These are phyloP conservation scores for Orbilia ellipsospora DNA, from an alignment of 2,329 filamentous ascomycete genomes.

Conservation along the genomic window DNA sequence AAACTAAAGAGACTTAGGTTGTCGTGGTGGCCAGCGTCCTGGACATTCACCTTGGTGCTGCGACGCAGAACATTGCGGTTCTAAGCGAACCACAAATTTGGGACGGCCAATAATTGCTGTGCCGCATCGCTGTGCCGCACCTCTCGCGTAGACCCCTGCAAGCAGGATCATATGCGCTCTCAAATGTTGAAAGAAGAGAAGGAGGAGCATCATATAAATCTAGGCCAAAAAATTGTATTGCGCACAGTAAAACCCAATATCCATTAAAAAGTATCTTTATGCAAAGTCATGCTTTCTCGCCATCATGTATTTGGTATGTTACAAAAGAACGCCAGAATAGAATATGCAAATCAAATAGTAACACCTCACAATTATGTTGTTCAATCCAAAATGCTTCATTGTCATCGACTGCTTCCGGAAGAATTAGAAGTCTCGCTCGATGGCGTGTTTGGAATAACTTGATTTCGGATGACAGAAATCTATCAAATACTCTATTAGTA, in stretches of 20 bases:
- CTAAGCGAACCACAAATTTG: conserved; percentile 51
- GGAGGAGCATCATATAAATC: background rate
- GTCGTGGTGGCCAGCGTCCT: background rate
- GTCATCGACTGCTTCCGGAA: conserved; percentile 36
- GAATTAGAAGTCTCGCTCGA: conserved; percentile 51
- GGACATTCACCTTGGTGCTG: conserved; percentile 8
- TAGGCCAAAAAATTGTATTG: background rate
- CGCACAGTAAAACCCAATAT: background rate
- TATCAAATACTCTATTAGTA: conserved; percentile 1
- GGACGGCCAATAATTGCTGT: conserved; percentile 23
- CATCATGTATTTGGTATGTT: conserved; percentile 9
- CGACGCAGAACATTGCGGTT: conserved; percentile 35
- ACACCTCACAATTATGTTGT: too few species aligned
- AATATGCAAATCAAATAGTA: conserved; percentile 10
- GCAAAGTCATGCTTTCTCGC: background rate
- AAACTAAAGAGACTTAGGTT: background rate
- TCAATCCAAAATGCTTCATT: background rate
- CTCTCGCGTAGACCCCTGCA: conserved; percentile 22
- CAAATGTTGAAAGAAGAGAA: too few species aligned
- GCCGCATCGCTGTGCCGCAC: conserved; percentile 44
- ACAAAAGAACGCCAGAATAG: conserved; percentile 23
- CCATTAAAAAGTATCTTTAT: conserved; percentile 1
- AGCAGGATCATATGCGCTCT: too few species aligned
- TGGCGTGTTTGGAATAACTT: conserved; percentile 54
- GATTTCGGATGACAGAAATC: conserved; percentile 53